Percentiles rank a stretch among this genome's conserved stretches.
Conservation (phyloP, 345 rosid species). For the Rhodamnia rubescens region DNA sequence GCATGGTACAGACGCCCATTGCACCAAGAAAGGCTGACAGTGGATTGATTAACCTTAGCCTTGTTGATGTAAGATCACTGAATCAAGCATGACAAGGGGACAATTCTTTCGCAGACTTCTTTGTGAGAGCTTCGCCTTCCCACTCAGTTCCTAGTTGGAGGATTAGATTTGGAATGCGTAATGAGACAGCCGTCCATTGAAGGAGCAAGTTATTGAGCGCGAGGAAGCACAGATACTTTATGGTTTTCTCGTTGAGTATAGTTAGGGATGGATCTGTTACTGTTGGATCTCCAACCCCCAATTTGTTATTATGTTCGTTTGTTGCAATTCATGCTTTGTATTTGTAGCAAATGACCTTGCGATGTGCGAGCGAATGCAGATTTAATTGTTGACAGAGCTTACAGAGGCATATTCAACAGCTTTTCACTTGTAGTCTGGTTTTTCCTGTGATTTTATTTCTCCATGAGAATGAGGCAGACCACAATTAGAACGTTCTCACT, state of each 20-base stretch:
- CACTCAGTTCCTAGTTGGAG: neutral
- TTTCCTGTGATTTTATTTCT: neutral
- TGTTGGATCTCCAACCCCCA: neutral
- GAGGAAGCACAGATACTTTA: neutral
- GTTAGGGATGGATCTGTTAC: neutral
- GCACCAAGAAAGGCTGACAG: conserved; percentile 21
- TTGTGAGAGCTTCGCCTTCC: neutral
- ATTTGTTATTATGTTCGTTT: neutral
- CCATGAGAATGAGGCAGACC: neutral
- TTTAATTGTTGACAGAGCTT: neutral
- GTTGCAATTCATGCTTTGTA: neutral
- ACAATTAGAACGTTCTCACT: neutral
- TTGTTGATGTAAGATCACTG: neutral
- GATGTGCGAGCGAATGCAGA: neutral
- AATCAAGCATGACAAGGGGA: neutral
- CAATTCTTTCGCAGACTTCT: neutral
- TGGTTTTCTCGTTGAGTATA: neutral
- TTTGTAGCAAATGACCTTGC: neutral
- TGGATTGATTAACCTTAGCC: neutral
- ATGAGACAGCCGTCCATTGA: neutral
- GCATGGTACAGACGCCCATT: conserved; percentile 79
- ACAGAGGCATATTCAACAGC: neutral
- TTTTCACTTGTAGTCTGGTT: neutral
- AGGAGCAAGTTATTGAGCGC: neutral
- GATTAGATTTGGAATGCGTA: neutral